These are phyloP conservation scores for Agaricus blazei DNA, from an alignment of 768 basidiomycete species.

Conservation along the genomic window DNA sequence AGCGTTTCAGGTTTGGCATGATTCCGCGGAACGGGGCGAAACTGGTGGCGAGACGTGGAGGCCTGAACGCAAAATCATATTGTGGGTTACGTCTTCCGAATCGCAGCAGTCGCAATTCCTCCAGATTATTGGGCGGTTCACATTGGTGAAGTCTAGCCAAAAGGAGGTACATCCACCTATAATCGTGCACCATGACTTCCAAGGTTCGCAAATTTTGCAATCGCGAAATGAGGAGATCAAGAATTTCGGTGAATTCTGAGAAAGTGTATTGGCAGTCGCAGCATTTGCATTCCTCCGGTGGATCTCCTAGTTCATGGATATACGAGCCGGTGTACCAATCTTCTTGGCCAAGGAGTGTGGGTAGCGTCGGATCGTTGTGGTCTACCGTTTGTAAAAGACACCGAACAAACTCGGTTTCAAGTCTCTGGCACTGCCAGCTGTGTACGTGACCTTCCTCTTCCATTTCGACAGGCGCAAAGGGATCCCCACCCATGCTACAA, in stretches of 20 bases:
- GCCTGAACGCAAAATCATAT: constrained; percentile 29
- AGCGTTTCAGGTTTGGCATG: constrained; percentile 43
- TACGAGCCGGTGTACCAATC: constrained; percentile 8
- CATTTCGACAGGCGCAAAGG: too few relatives aligned
- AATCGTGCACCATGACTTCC: constrained; percentile 39
- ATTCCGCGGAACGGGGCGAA: constrained; percentile 50
- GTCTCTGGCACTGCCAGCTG: constrained; percentile 3
- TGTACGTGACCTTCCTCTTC: constrained; percentile 8
- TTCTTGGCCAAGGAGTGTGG: background rate
- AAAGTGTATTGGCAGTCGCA: constrained; percentile 22
- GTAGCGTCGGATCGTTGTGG: constrained; percentile 1
- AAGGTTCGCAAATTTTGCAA: constrained; percentile 49
- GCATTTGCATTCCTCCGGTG: background rate
- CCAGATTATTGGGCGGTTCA: constrained; percentile 48
- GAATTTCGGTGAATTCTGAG: constrained; percentile 27
- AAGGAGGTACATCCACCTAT: constrained; percentile 40
- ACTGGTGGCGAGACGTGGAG: constrained; percentile 32
- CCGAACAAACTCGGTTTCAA: constrained; percentile 16
- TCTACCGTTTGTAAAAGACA: constrained; percentile 8
- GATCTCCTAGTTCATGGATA: constrained; percentile 5
- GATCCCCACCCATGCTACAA: constrained; percentile 13
- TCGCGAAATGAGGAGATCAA: constrained; percentile 47
- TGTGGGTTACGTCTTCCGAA: constrained; percentile 38
- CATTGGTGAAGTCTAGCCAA: constrained; percentile 38
- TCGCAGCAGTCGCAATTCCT: constrained; percentile 50